Conservation (phyloP, 2,329 filamentous ascomycete genomes). For the Coleophoma eucalyptorum region DNA sequence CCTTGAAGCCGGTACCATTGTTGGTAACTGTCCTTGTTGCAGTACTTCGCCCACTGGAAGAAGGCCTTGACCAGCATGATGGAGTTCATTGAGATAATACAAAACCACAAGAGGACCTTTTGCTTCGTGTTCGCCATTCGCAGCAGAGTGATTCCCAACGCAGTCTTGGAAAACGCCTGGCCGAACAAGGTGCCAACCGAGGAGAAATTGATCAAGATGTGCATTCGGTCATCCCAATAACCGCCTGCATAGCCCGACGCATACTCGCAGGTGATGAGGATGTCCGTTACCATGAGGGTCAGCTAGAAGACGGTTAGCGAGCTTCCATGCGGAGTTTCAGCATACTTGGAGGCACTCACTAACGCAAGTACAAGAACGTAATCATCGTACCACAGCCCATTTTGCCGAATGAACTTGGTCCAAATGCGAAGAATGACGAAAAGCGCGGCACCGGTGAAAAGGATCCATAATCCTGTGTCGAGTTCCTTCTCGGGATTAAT, state of each 20-base stretch:
- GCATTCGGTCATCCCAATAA: slow-evolving; percentile 48
- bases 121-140: slow-evolving; percentile 41
- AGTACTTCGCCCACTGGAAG: slow-evolving; percentile 46
- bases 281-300: slow-evolving; percentile 40
- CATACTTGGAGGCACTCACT: slow-evolving; percentile 7
- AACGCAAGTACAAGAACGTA: slow-evolving; percentile 13
- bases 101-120: slow-evolving; percentile 41
- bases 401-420: slow-evolving; percentile 11
- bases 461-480: slow-evolving; percentile 13
- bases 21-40: slow-evolving; percentile 36
- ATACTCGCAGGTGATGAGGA: slow-evolving; percentile 41
- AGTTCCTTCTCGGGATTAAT: slow-evolving; percentile 13
- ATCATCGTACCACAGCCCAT: slow-evolving; percentile 18
- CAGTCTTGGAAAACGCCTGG: slow-evolving; percentile 34
- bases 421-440: slow-evolving; percentile 12
- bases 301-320: slow-evolving; percentile 22
- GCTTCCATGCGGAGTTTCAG: neutral
- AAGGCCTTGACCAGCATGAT: slow-evolving; percentile 44
- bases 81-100: slow-evolving; percentile 43
- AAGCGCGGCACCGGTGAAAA: slow-evolving; percentile 11
- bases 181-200: slow-evolving; percentile 24
- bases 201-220: slow-evolving; percentile 43
- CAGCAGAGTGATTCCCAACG: slow-evolving; percentile 27
- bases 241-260: slow-evolving; percentile 42
- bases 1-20: slow-evolving; percentile 41